Evolutionary conservation across 306 rosid genomes (phyloP), one percentile per base, ranked within the genome.

Genomic region (Begonia fuchsioides): DNA sequence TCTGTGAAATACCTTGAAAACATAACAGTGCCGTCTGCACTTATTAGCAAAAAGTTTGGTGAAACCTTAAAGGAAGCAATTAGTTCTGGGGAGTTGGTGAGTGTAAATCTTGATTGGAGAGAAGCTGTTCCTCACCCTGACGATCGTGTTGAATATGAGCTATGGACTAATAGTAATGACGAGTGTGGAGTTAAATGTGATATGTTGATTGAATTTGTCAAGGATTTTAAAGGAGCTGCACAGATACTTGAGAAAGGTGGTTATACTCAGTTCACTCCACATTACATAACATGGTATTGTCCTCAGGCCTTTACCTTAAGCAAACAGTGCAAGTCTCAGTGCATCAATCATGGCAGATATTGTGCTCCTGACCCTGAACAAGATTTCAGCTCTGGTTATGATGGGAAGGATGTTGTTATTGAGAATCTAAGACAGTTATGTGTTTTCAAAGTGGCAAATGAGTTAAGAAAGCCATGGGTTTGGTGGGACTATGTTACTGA

Each of bases 401-500:
- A 77, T 8, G 85, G 85, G 51, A 77, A 70, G 53, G 75, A 77
- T 32, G 80, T 77, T 53, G 85, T 77, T 60, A 11, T 67, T 58
- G 85, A 77, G 64, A 77, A 77, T 60, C 65, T 77, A 49, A 77
- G 85, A 61, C 85, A 77, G 66, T 57, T 77, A 6, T 77, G 85
- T 58, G 85, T 77, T 62, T 70, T 47, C 51, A 77, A 62, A 72
- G 85, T 70, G 52, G 80, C 80, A 49, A 77, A 68, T 54, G 80
- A 77, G 66, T 51, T 73, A 54, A 68, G 62, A 43, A 77, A 70
- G 68, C 71, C 85, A 52, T 77, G 85, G 85, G 63, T 67, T 38
- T 77, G 85, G 85, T 77, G 85, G 85, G 85, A 77, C 63, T 77
- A 77, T 46, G 85, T 73, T 35, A 77, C 85, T 43, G 85, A 77